A percentile compares a stretch with the other conserved stretches of the same genome.
Conservation (phyloP, 2,329 filamentous ascomycete species). For the Ophiostoma perfectum region DNA sequence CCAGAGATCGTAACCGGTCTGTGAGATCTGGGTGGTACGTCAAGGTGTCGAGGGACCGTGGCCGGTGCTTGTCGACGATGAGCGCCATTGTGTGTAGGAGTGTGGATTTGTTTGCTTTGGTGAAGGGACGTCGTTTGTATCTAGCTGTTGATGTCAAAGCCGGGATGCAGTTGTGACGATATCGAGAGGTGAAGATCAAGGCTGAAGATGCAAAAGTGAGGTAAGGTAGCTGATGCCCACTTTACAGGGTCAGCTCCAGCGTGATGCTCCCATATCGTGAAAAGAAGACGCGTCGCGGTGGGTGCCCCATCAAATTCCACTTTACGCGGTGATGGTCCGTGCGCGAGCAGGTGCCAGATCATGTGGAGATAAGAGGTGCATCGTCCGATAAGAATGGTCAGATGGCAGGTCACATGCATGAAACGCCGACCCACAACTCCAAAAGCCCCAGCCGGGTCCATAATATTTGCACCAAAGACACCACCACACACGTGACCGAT, state of each 20-base stretch:
- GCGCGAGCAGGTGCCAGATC: neutral
- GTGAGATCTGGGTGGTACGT: slow-evolving; percentile 89
- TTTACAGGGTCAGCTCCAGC: neutral
- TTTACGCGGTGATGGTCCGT: slow-evolving; percentile 23
- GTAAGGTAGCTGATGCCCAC: slow-evolving; percentile 4
- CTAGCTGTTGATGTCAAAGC: neutral
- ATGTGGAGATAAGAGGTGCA: slow-evolving; percentile 12
- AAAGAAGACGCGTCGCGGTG: slow-evolving; percentile 24
- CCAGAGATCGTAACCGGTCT: slow-evolving; percentile 76
- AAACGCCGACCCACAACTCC: neutral
- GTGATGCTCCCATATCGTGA: neutral
- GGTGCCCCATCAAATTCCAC: slow-evolving; percentile 9
- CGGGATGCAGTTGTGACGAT: neutral
- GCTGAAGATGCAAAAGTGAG: neutral
- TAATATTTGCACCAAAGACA: neutral
- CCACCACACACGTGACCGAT: slow-evolving; percentile 21
- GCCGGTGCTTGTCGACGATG: slow-evolving; percentile 67
- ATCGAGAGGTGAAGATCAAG: neutral
- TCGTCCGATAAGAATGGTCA: neutral
- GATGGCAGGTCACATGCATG: neutral
- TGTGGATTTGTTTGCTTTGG: neutral
- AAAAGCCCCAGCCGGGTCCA: neutral
- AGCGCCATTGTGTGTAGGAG: slow-evolving; percentile 50
- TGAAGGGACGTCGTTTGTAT: neutral
- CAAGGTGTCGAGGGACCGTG: slow-evolving; percentile 68